Base-by-base conservation (phyloP, 2,329 filamentous ascomycete species). In the Penicillium corylophilum region DNA sequence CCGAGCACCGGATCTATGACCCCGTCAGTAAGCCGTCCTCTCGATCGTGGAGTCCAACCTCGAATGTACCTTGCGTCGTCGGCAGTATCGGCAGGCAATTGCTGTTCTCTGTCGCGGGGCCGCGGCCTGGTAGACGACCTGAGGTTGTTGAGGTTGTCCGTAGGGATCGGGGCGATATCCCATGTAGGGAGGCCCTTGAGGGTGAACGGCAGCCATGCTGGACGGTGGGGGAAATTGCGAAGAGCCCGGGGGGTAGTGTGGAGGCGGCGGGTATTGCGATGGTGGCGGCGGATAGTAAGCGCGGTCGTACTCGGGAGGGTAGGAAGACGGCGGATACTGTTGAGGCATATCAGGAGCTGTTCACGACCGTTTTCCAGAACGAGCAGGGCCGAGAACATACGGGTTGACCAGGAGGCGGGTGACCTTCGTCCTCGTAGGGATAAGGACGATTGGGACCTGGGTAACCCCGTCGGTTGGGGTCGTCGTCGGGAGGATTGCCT, bases 1-100 rank as follows among this genome's bases (percentile, higher is more conserved):
- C 87, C 4, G 86, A 89, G 76, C 86, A 90, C 53, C 87, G 84
- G 69, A 89, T 89, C 86, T 89, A 70, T 31, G 15, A n/a, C 22
- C 20, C 13, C 13, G 8, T 41, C 39, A 35, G 18, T n/a, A 22
- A 42, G 39, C 13, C n/a, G 20, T 38, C 16, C 18, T 5, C 4
- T 22, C 4, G 22, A 15, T 20, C 8, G 26, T 23, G 8, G 13
- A 10, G n/a, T 31, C 28, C 29, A 9, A 8, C 29, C 26, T 22
- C 8, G 9, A 44, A 60, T 73, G 50, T 69, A 79, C 77, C 74
- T 79, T 79, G 58, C 77, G 74, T 63, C 77, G 74, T 47, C 77
- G 71, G 63, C 77, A 79, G 56, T 79, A 79, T 47, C 76, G 74
- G 60, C 77, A 79, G 26, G 77, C 77, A 57, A 79, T 79, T 44